Conservation (phyloP, 768 basidiomycete genomes). For the Auricularia cornea region DNA sequence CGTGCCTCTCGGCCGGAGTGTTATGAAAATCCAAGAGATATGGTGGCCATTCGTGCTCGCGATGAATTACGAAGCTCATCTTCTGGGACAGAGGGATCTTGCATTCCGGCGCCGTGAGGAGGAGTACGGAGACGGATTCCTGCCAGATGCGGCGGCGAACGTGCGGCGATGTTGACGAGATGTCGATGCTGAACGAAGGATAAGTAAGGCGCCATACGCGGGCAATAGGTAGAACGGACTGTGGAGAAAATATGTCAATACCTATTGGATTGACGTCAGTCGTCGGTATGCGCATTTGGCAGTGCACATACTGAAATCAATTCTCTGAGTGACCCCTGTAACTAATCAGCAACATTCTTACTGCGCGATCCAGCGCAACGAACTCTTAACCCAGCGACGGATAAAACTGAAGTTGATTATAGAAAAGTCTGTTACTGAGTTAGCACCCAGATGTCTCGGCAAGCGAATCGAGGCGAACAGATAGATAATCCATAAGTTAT, state of each 20-base stretch:
- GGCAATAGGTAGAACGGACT: slow-evolving; percentile 28
- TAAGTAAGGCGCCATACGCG: not conserved
- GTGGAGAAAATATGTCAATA: slow-evolving; percentile 74
- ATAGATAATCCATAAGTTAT: slow-evolving; percentile 60
- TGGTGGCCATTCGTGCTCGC: slow-evolving; percentile 53
- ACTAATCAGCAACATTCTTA: not conserved
- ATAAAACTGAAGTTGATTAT: slow-evolving; percentile 44
- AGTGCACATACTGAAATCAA: slow-evolving; percentile 66
- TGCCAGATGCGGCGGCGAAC: slow-evolving; percentile 70
- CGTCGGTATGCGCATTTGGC: not conserved
- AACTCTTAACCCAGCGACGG: slow-evolving; percentile 56
- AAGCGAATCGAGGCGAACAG: slow-evolving; percentile 33
- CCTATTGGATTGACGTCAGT: slow-evolving; percentile 29
- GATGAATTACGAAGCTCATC: slow-evolving; percentile 52
- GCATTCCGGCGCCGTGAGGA: slow-evolving; percentile 52
- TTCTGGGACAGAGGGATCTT: slow-evolving; percentile 48
- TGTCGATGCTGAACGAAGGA: slow-evolving; percentile 40
- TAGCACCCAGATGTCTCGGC: not conserved
- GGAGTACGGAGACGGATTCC: slow-evolving; percentile 58
- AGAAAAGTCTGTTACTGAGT: slow-evolving; percentile 46
- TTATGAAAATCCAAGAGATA: slow-evolving; percentile 59
- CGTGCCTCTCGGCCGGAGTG: slow-evolving; percentile 59
- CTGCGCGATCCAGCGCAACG: slow-evolving; percentile 17
- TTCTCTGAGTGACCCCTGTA: slow-evolving; percentile 47
- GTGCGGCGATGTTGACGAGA: slow-evolving; percentile 49